A percentile compares a stretch with the other conserved stretches of the same genome.
These are phyloP conservation scores for Diaporthe velutina DNA, from an alignment of 2,329 filamentous ascomycete species.

Conservation along the genomic window DNA sequence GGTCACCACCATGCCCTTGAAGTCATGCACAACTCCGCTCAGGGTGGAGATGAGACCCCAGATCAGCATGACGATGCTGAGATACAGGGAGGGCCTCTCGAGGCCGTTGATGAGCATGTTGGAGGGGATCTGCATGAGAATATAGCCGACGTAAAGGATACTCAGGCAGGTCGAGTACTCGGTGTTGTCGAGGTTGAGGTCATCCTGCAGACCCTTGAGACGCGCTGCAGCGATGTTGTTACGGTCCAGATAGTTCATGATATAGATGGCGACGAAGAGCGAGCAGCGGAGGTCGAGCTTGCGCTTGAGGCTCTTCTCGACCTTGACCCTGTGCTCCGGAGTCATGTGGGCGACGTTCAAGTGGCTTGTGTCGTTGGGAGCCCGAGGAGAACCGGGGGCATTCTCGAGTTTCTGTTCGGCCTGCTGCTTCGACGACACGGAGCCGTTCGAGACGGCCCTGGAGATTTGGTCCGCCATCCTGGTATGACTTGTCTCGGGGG, in stretches of 20 bases:
- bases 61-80: slow-evolving; percentile 64
- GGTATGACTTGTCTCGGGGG: not conserved
- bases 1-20: slow-evolving; percentile 65
- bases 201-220: slow-evolving; percentile 73
- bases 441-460: slow-evolving; percentile 12
- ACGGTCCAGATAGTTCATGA: slow-evolving; percentile 79
- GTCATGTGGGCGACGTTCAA: slow-evolving; percentile 37
- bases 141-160: slow-evolving; percentile 76
- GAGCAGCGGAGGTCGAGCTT: slow-evolving; percentile 79
- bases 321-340: slow-evolving; percentile 62
- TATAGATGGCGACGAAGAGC: slow-evolving; percentile 81
- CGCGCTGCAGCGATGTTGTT: slow-evolving; percentile 78
- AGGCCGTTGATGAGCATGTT: slow-evolving; percentile 71
- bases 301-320: slow-evolving; percentile 76
- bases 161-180: slow-evolving; percentile 74
- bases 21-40: slow-evolving; percentile 65
- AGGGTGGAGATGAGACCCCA: slow-evolving; percentile 73
- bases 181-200: slow-evolving; percentile 66
- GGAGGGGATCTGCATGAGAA: slow-evolving; percentile 73
- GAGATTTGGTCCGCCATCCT: slow-evolving; percentile 40
- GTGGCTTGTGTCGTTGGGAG: not conserved
- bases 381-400: not conserved
- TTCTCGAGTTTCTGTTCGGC: slow-evolving; percentile 29
- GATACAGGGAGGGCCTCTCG: slow-evolving; percentile 64
- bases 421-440: slow-evolving; percentile 34